A percentile compares a stretch with the other conserved stretches of the same genome.
Evolutionary conservation across 2,329 filamentous ascomycete species (phyloP).

Genomic region (Drechslerella dactyloides): DNA sequence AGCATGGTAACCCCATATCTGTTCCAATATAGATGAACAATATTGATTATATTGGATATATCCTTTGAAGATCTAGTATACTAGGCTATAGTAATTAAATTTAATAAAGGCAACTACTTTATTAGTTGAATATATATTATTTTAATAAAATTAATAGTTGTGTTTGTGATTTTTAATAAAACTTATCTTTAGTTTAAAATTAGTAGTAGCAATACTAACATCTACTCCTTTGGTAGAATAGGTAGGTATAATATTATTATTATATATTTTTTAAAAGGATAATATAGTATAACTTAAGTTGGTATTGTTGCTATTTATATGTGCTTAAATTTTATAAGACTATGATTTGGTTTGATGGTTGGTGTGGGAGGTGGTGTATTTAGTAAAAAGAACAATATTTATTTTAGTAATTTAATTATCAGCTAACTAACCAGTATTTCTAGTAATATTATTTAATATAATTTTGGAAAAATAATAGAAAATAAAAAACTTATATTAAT

Average conservation of each 20-base stretch:
- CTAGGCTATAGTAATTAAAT: too few species aligned
- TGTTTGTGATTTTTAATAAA: conserved; percentile 7
- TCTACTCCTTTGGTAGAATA: conserved; percentile 9
- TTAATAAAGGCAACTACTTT: too few species aligned
- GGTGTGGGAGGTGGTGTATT: conserved; percentile 15
- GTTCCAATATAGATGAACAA: too few species aligned
- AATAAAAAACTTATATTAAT: conserved; percentile 2
- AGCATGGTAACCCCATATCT: too few species aligned
- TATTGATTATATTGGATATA: too few species aligned
- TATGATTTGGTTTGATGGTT: conserved; percentile 18
- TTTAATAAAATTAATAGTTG: conserved; percentile 8
- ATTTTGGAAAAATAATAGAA: conserved; percentile 21
- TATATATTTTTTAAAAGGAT: conserved; percentile 6
- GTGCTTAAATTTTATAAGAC: conserved; percentile 1
- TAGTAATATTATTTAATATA: conserved; percentile 16
- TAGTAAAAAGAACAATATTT: conserved; percentile 11
- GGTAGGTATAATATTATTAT: conserved; percentile 15
- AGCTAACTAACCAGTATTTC: conserved; percentile 10
- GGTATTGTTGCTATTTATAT: conserved; percentile 8
- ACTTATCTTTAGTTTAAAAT: background rate
- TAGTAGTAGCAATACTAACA: background rate
- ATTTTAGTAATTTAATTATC: conserved; percentile 11
- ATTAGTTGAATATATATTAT: conserved; percentile 21
- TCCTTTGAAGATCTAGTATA: too few species aligned
- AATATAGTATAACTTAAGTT: conserved; percentile 7